These are phyloP conservation scores for Smithsoniella earleae DNA, from an alignment of 163 green algal species.

Conservation along the genomic window DNA sequence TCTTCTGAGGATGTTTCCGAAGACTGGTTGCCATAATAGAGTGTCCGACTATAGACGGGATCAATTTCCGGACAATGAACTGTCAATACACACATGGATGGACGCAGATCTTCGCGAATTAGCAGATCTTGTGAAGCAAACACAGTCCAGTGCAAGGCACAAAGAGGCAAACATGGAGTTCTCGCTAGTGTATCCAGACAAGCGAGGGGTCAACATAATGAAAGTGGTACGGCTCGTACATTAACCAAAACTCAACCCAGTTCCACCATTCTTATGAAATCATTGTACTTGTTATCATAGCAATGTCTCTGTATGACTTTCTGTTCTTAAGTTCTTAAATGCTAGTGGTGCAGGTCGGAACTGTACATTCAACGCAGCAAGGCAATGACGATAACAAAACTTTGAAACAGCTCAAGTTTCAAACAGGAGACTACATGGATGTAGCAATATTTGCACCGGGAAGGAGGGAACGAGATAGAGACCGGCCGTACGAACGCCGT, in stretches of 20 bases:
- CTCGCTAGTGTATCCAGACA: slow-evolving; percentile 75
- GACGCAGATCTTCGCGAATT: slow-evolving; percentile 34
- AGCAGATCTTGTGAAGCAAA: slow-evolving; percentile 32
- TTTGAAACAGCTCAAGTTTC: slow-evolving; percentile 64
- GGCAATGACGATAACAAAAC: slow-evolving; percentile 63
- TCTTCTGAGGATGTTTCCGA: slow-evolving; percentile 34
- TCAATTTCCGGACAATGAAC: slow-evolving; percentile 20
- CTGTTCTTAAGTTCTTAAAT: not conserved
- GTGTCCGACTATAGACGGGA: slow-evolving; percentile 24
- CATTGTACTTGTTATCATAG: not conserved
- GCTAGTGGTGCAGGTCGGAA: slow-evolving; percentile 45
- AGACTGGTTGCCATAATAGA: slow-evolving; percentile 31
- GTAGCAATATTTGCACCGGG: slow-evolving; percentile 39
- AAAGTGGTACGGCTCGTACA: slow-evolving; percentile 50
- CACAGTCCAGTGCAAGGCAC: slow-evolving; percentile 11
- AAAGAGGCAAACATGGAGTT: slow-evolving; percentile 43
- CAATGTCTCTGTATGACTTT: not conserved
- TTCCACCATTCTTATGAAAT: not conserved
- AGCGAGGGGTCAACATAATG: slow-evolving; percentile 66
- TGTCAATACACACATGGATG: slow-evolving; percentile 36
- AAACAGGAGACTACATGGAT: slow-evolving; percentile 55
- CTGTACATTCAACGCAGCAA: slow-evolving; percentile 41
- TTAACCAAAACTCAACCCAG: no score
- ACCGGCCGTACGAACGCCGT: not conserved
- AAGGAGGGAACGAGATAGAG: not conserved